These are phyloP conservation scores for Penicillium soppii DNA, from an alignment of 495 filamentous ascomycete species.

Conservation along the genomic window DNA sequence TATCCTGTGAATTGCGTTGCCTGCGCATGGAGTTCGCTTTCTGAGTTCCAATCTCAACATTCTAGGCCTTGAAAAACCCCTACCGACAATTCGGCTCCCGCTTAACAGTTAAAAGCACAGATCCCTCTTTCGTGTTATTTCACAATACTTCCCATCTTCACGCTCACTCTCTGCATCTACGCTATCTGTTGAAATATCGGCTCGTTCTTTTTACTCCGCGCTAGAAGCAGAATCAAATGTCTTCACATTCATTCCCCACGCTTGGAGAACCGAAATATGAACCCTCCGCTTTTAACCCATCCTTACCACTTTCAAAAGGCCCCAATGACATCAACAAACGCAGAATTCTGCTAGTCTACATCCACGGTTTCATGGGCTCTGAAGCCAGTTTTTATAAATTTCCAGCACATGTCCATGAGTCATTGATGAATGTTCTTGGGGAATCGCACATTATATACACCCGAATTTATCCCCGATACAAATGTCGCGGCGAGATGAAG, in stretches of 20 bases:
- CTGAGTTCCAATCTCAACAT: too few relatives aligned
- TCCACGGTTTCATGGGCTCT: background rate
- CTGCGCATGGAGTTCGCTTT: too few relatives aligned
- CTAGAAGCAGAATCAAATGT: background rate
- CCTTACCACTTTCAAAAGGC: background rate
- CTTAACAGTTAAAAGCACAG: too few relatives aligned
- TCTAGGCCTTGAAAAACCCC: too few relatives aligned
- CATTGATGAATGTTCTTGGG: background rate
- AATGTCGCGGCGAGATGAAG: background rate
- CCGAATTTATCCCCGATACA: background rate
- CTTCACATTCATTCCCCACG: background rate
- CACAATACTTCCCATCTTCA: too few relatives aligned
- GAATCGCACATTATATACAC: background rate
- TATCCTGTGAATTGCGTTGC: too few relatives aligned
- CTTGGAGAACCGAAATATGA: background rate
- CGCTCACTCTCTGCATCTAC: too few relatives aligned
- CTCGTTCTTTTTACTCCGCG: too few relatives aligned
- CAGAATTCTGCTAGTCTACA: background rate
- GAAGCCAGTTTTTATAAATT: background rate
- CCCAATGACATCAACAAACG: background rate
- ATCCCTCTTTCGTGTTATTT: too few relatives aligned
- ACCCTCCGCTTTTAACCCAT: background rate
- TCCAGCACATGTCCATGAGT: background rate
- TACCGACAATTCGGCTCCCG: too few relatives aligned
- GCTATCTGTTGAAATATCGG: too few relatives aligned